Evolutionary conservation across 2,329 filamentous ascomycete genomes (phyloP), one percentile per base, ranked within the genome.

Genomic region (Sclerotinia sclerotiorum): DNA sequence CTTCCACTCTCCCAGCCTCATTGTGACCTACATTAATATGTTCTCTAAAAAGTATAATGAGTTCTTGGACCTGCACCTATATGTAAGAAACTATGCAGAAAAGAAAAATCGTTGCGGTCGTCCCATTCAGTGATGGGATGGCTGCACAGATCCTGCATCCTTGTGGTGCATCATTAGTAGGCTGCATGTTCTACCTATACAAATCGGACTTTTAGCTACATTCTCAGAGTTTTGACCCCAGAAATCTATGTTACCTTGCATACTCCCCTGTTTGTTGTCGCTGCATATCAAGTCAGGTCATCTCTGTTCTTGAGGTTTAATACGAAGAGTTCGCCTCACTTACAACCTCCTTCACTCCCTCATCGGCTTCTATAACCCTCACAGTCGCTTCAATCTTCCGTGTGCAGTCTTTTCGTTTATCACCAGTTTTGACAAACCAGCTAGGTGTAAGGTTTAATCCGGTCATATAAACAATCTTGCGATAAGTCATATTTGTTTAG

Each of bases 61-160:
- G 58, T 35, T 62, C 60, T 63, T 51, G 32, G 44, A 42, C 29
- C 60, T 63, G 58, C 44, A 24, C 32, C 21, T 62, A 24, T 7
- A 5, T 49, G 27, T 44, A 58, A 7, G n/a, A 58, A 58, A 17
- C 24, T 32, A 61, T 48, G 42, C 32, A 54, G 6, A 27, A 15
- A 27, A 42, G n/a, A 42, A 42, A 17, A 35, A 51, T 39, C 21
- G 13, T 27, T 46, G 46, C 27, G 39, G 24, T 52, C 32, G 35
- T 51, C 54, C 52, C 35, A 58, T 58, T 65, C n/a, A 60, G 64
- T 35, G 54, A 67, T 67, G 55, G n/a, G 13, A 62, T 52, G 65
- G 56, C 49, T 35, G 56, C 56, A 55, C 65, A 32, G 56, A 63
- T 54, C 48, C 65, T 63, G 39, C 56, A 67, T 63, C 48, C 65